Percentiles rank a stretch among this genome's conserved stretches.
Evolutionary conservation across 306 rosid species (phyloP).

Genomic region (Cicer cuneatum): DNA sequence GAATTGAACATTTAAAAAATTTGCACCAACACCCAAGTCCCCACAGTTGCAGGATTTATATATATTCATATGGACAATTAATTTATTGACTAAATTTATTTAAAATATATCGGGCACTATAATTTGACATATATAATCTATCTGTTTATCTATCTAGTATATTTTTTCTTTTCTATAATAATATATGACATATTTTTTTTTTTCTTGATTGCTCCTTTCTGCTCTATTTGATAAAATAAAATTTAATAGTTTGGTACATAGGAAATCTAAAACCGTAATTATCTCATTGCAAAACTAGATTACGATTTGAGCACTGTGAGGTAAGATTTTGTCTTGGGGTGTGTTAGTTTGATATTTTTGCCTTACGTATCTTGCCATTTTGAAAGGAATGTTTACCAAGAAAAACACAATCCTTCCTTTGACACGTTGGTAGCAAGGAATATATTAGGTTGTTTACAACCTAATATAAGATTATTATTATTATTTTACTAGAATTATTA

Average conservation of each 20-base stretch:
- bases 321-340: constrained; percentile 4
- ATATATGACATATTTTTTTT: background rate
- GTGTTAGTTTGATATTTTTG: constrained; percentile 1
- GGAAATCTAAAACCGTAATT: background rate
- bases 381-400: constrained; percentile 6
- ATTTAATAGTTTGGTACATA: background rate
- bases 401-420: background rate
- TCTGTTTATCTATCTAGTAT: background rate
- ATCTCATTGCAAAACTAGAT: constrained; percentile 9
- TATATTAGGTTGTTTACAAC: too few species aligned
- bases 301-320: background rate
- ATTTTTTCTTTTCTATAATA: background rate
- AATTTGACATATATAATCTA: background rate
- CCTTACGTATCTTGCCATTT: background rate
- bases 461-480: too few species aligned
- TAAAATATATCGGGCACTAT: background rate
- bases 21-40: too few species aligned
- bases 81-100: background rate
- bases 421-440: background rate
- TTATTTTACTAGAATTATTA: too few species aligned
- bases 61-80: too few species aligned
- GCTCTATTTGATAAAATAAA: background rate
- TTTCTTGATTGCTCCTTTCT: background rate
- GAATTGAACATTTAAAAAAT: too few species aligned
- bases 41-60: too few species aligned